Evolutionary conservation across 768 basidiomycete species (phyloP), one percentile per base, ranked within the genome.

Genomic region (Megacollybia marginata): DNA sequence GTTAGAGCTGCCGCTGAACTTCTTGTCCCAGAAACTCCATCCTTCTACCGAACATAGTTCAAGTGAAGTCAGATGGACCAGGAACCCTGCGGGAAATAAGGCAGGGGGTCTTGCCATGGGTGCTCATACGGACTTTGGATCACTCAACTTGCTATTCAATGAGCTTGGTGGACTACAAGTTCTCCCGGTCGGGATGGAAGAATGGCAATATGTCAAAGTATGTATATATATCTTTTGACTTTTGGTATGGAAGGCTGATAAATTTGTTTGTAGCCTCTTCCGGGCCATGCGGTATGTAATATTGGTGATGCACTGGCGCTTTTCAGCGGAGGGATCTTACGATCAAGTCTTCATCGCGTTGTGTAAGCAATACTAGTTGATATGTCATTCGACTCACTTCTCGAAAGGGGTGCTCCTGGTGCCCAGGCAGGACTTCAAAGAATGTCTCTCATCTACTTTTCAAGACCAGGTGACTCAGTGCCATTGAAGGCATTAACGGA

Each of bases 401-500:
- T 2, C 65, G 69, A 15, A 68, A 69, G 68, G 7, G 67, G 72
- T 13, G 72, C 79, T 0, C 78, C 78, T 0, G 69, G 72, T 12
- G 58, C 54, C 9, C 79, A 80, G 56, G 63, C 53, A 3, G 55
- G 65, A 18, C 55, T 64, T 40, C 69, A 69, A 28, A 63, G 78
- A 8, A 77, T 73, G 68, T 79, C 77, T 18, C 62, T 78, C 11
- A 75, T 75, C 0, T 79, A 69, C 57, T 78, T 80, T 59, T 72
- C 70, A 1, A 65, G 78, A 28, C 76, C 76, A 0, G 72, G 68
- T 4, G 63, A 73, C 56, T 58, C 61, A 11, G 59, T 65, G 33
- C 44, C 61, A 1, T 68, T 77, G 5, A 65, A 61, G 15, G 64
- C 74, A n/a, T 57, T 77, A 10, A 56, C 60, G 8, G 62, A 70